Evolutionary conservation across 2,329 filamentous ascomycete species (phyloP).

Genomic region (Cercospora beticola): DNA sequence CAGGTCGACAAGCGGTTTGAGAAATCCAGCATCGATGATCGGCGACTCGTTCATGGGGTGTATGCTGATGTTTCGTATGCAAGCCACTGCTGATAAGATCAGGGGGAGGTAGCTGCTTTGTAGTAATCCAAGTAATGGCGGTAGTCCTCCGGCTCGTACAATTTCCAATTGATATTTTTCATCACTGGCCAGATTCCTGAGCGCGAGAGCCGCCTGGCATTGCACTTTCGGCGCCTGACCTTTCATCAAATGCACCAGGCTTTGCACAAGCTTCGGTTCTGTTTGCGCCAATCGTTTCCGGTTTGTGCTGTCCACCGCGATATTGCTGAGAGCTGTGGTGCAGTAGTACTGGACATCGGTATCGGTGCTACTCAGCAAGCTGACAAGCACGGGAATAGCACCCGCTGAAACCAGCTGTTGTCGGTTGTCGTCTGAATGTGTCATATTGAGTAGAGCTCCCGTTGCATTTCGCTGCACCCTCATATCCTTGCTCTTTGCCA

Average conservation of each 20-base stretch:
- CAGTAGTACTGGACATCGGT: conserved; percentile 99
- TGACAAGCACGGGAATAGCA: conserved; percentile 95
- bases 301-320: conserved; percentile 90
- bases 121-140: conserved; percentile 80
- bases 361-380: conserved; percentile 86
- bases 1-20: conserved; percentile 89
- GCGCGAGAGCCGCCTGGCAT: conserved; percentile 90
- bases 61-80: conserved; percentile 98
- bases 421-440: conserved; percentile 97
- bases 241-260: conserved; percentile 93
- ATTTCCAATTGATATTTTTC: conserved; percentile 99
- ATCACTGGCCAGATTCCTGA: conserved; percentile 93
- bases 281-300: conserved; percentile 86
- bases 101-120: conserved; percentile 95
- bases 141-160: conserved; percentile 81
- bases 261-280: conserved; percentile 88
- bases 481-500: conserved; percentile 98
- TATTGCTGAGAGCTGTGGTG: conserved; percentile 97
- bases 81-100: conserved; percentile 94
- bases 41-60: conserved; percentile 97
- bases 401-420: conserved; percentile 96
- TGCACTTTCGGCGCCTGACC: conserved; percentile 96
- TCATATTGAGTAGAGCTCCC: conserved; percentile 96
- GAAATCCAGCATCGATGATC: conserved; percentile 95
- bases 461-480: conserved; percentile 96